These are phyloP conservation scores for Acanthamoeba quina DNA, from an alignment of 208 protist species.

Conservation along the genomic window DNA sequence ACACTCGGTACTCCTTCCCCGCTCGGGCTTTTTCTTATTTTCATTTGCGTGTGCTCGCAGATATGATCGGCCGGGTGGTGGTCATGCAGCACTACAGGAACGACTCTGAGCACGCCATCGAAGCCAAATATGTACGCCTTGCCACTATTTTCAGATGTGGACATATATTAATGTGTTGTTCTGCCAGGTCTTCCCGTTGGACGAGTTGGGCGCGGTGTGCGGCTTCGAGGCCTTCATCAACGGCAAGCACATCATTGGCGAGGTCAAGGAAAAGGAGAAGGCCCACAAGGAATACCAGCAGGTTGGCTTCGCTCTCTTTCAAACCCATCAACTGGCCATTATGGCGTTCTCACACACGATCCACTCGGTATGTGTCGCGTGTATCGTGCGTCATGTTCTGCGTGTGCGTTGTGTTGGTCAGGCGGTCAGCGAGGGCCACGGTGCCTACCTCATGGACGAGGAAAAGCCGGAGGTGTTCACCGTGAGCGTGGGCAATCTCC, in stretches of 20 bases:
- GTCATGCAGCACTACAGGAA: constrained; percentile 83
- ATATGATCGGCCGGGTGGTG: constrained; percentile 78
- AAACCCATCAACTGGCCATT: no score
- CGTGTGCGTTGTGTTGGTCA: not conserved
- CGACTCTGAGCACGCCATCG: constrained; percentile 20
- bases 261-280: constrained; percentile 86
- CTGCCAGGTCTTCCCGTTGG: constrained; percentile 82
- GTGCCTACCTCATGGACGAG: constrained; percentile 84
- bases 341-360: not conserved
- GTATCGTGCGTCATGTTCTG: not conserved
- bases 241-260: constrained; percentile 84
- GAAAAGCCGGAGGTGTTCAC: constrained; percentile 85
- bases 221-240: constrained; percentile 88
- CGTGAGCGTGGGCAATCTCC: constrained; percentile 82
- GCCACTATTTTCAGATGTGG: no score
- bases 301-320: not conserved
- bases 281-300: constrained; percentile 80
- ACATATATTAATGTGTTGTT: no score
- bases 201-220: constrained; percentile 87
- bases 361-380: no score
- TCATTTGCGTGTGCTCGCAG: constrained; percentile 3
- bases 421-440: constrained; percentile 81
- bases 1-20: no score
- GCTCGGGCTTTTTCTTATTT: not conserved
- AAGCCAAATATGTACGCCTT: constrained; percentile 81